Percentiles rank a stretch among this genome's conserved stretches.
These are phyloP conservation scores for Candida mattraensis DNA, from an alignment of 805 yeast genomes.

Conservation along the genomic window DNA sequence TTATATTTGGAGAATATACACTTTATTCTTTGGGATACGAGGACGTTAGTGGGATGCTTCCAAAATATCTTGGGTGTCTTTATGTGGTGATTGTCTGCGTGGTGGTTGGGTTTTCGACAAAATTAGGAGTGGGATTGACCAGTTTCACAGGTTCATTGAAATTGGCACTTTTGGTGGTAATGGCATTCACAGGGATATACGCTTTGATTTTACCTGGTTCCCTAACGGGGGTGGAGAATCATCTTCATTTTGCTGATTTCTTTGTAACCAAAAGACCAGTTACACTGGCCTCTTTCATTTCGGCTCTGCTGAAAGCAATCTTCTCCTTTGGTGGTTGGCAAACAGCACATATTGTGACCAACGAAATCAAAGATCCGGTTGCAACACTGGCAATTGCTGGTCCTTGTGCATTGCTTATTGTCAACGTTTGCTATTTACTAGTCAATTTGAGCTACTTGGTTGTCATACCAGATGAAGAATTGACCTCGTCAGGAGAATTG, in stretches of 20 bases:
- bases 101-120: slow-evolving; percentile 60
- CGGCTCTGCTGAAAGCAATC: slow-evolving; percentile 51
- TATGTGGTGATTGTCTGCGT: slow-evolving; percentile 38
- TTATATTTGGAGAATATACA: slow-evolving; percentile 55
- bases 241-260: slow-evolving; percentile 35
- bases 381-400: slow-evolving; percentile 54
- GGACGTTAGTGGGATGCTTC: slow-evolving; percentile 36
- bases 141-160: slow-evolving; percentile 64
- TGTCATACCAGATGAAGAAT: slow-evolving; percentile 49
- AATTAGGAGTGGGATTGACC: slow-evolving; percentile 59
- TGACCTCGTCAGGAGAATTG: slow-evolving; percentile 45
- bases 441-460: slow-evolving; percentile 51
- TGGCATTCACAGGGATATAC: slow-evolving; percentile 59
- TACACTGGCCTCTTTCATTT: slow-evolving; percentile 43
- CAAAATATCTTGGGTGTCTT: slow-evolving; percentile 43
- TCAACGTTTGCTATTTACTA: slow-evolving; percentile 45
- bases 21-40: slow-evolving; percentile 45
- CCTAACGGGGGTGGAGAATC: slow-evolving; percentile 43
- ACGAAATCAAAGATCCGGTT: slow-evolving; percentile 53
- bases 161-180: slow-evolving; percentile 49
- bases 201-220: slow-evolving; percentile 50
- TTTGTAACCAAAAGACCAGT: slow-evolving; percentile 32
- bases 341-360: slow-evolving; percentile 52
- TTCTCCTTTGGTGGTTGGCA: slow-evolving; percentile 59
- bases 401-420: slow-evolving; percentile 44